A percentile compares a stretch with the other conserved stretches of the same genome.
phyloP scores from a whole-genome alignment of 2,329 filamentous ascomycete genomes.

The Sclerotiophoma versabilis region DNA sequence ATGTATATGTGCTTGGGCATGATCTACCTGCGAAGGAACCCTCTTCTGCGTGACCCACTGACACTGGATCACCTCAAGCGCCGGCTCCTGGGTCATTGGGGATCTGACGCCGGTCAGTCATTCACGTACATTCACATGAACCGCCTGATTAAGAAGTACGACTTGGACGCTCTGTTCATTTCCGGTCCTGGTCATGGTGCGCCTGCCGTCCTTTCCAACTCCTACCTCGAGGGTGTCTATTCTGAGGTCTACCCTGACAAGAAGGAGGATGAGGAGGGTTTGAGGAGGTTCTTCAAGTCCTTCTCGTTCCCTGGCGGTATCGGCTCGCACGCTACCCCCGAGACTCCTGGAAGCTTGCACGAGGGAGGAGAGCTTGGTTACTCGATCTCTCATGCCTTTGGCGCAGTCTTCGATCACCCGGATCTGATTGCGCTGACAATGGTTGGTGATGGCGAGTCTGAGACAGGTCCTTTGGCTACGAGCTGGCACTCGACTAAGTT shows the following conservation, averaged over 20 bases:
- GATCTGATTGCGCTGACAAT: constrained; percentile 77
- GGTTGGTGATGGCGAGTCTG: constrained; percentile 82
- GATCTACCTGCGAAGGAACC: constrained; percentile 79
- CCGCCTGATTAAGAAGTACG: constrained; percentile 80
- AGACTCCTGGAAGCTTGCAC: constrained; percentile 78
- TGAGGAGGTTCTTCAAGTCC: constrained; percentile 80
- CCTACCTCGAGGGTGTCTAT: constrained; percentile 79
- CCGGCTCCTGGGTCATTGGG: constrained; percentile 78
- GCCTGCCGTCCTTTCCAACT: constrained; percentile 76
- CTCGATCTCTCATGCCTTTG: constrained; percentile 79
- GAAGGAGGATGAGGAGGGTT: constrained; percentile 70
- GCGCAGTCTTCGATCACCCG: constrained; percentile 77
- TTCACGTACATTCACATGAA: constrained; percentile 87
- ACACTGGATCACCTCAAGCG: constrained; percentile 75
- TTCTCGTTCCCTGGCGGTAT: constrained; percentile 84
- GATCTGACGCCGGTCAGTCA: constrained; percentile 79
- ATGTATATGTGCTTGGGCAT: constrained; percentile 79
- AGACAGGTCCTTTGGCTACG: constrained; percentile 79
- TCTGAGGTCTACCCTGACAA: constrained; percentile 79
- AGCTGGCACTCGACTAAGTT: constrained; percentile 86
- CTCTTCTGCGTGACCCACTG: constrained; percentile 73
- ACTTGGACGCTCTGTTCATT: constrained; percentile 74
- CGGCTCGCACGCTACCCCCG: constrained; percentile 78
- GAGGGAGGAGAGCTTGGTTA: constrained; percentile 86
- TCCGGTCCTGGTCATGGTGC: constrained; percentile 81